Evolutionary conservation across 306 rosid genomes (phyloP).

Genomic region (Clitoria ternatea): DNA sequence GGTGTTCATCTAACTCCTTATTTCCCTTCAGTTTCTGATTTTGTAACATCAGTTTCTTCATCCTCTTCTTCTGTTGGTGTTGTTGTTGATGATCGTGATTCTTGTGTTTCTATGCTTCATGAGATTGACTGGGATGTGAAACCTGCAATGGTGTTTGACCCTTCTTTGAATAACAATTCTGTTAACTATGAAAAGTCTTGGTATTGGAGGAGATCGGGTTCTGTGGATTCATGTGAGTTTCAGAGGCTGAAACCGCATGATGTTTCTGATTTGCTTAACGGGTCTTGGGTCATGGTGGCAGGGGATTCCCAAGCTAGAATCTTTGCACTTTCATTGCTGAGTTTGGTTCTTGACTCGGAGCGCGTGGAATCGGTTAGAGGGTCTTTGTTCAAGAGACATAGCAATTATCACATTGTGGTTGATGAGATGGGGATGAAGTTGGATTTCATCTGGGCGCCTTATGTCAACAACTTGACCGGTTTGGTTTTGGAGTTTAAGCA

Average conservation of each 20-base stretch:
- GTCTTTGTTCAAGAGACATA: slow-evolving; percentile 68
- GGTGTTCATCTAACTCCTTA: slow-evolving; percentile 91
- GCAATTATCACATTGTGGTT: slow-evolving; percentile 60
- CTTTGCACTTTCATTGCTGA: slow-evolving; percentile 49
- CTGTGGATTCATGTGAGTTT: slow-evolving; percentile 55
- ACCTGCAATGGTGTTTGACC: slow-evolving; percentile 33
- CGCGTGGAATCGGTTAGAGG: slow-evolving; percentile 36
- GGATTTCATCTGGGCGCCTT: slow-evolving; percentile 93
- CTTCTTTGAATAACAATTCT: slow-evolving; percentile 41
- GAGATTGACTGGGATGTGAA: slow-evolving; percentile 64
- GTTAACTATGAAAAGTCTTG: slow-evolving; percentile 53
- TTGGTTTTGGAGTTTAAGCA: slow-evolving; percentile 45
- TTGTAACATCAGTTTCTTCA: slow-evolving; percentile 65
- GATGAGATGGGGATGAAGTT: slow-evolving; percentile 63
- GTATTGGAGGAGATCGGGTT: slow-evolving; percentile 51
- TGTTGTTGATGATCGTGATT: slow-evolving; percentile 61
- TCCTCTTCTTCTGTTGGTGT: slow-evolving; percentile 39
- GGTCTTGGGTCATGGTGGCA: slow-evolving; percentile 84
- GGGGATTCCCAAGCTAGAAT: slow-evolving; percentile 90
- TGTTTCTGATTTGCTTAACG: slow-evolving; percentile 75
- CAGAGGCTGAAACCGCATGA: slow-evolving; percentile 50
- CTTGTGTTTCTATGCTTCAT: slow-evolving; percentile 69
- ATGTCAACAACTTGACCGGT: slow-evolving; percentile 52
- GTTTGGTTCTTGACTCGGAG: slow-evolving; percentile 53
- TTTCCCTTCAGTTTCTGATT: slow-evolving; percentile 74